phyloP scores from a whole-genome alignment of 2,329 filamentous ascomycete genomes.

The Ophiostoma australiae region DNA sequence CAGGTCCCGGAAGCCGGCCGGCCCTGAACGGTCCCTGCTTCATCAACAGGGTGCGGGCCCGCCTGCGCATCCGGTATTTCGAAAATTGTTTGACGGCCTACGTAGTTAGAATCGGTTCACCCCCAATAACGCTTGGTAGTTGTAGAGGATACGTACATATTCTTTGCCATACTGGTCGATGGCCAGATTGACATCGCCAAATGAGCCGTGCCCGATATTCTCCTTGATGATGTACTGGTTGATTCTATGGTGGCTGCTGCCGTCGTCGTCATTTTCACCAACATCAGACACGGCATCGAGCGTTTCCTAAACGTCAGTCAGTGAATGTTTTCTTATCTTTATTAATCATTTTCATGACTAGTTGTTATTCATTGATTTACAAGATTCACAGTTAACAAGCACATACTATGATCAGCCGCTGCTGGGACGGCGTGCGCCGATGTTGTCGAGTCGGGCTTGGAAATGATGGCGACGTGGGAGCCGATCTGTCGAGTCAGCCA shows the following conservation, averaged over 20 bases:
- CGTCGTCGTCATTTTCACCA: conserved; percentile 77
- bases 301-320: conserved; percentile 62
- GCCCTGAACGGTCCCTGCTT: conserved; percentile 47
- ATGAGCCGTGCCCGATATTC: conserved; percentile 95
- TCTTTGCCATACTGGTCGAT: conserved; percentile 85
- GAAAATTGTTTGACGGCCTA: conserved; percentile 98
- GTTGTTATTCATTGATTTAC: neutral
- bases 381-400: neutral
- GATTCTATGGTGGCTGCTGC: conserved; percentile 74
- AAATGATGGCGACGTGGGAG: conserved; percentile 41
- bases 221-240: conserved; percentile 94
- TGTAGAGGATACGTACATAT: conserved; percentile 61
- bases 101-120: neutral
- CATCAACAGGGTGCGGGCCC: conserved; percentile 83
- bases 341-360: too few relatives aligned
- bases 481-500: conserved; percentile 37
- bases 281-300: conserved; percentile 85
- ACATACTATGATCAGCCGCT: conserved; percentile 54
- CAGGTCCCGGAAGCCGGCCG: conserved; percentile 46
- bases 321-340: too few relatives aligned
- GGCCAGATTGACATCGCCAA: conserved; percentile 86
- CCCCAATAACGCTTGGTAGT: neutral
- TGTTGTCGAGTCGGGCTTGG: conserved; percentile 55
- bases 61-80: conserved; percentile 81
- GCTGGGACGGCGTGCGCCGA: conserved; percentile 52